These are phyloP conservation scores for Chaetomium tenue DNA, from an alignment of 495 filamentous ascomycete genomes.

Conservation along the genomic window DNA sequence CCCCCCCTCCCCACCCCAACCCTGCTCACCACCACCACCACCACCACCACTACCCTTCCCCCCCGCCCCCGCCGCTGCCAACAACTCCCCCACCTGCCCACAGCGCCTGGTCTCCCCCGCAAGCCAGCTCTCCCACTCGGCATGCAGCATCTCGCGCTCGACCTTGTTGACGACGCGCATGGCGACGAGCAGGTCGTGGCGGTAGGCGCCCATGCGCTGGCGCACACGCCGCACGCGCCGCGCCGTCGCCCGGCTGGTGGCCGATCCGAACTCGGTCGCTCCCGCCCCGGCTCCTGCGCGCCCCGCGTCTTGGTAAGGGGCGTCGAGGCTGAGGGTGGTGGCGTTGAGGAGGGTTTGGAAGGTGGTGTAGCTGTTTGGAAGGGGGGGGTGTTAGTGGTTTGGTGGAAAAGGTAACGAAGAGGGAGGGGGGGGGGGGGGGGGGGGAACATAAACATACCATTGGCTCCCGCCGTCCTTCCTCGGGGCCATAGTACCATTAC, in stretches of 20 bases:
- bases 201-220: slow-evolving; percentile 75
- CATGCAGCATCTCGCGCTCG: slow-evolving; percentile 76
- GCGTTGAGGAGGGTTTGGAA: slow-evolving; percentile 56
- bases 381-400: slow-evolving; percentile 10
- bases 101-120: slow-evolving; percentile 67
- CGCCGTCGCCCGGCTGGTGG: slow-evolving; percentile 57
- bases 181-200: slow-evolving; percentile 90
- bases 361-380: slow-evolving; percentile 45
- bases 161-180: slow-evolving; percentile 86
- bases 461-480: slow-evolving; percentile 41
- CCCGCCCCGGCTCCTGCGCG: no score
- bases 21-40: slow-evolving; percentile 15
- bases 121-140: slow-evolving; percentile 92
- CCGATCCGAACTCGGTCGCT: slow-evolving; percentile 38
- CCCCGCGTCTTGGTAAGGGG: no score
- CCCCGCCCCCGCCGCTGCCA: slow-evolving; percentile 42
- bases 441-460: slow-evolving; percentile 34
- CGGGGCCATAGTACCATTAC: slow-evolving; percentile 18
- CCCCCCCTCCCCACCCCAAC: slow-evolving; percentile 27
- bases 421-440: not conserved
- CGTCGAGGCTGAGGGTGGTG: slow-evolving; percentile 35
- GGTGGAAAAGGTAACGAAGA: not conserved
- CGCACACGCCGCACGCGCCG: slow-evolving; percentile 71
- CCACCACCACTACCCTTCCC: slow-evolving; percentile 42
- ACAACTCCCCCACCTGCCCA: slow-evolving; percentile 56